Conservation (phyloP, 306 rosid genomes). For the Prunus campanulata region DNA sequence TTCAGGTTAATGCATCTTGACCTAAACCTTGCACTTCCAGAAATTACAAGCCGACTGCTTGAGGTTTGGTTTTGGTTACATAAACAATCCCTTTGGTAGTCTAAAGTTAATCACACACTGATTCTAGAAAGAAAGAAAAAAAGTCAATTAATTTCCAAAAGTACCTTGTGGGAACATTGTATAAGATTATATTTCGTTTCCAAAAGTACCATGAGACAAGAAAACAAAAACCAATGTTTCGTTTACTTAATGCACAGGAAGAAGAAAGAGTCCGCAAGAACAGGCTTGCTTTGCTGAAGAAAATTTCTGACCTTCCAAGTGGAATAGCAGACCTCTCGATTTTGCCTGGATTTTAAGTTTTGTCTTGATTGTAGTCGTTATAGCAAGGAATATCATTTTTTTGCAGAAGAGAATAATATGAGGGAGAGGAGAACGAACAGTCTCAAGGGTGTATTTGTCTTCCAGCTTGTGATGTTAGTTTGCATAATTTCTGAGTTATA, state of each 20-base stretch:
- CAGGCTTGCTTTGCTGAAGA: slow-evolving; percentile 75
- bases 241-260: slow-evolving; percentile 44
- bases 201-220: neutral
- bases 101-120: no score
- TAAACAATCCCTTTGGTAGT: neutral
- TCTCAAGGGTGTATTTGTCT: neutral
- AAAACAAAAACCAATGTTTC: slow-evolving; percentile 5
- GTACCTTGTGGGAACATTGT: no score
- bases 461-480: neutral
- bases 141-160: no score
- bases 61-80: no score
- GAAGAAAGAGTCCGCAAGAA: slow-evolving; percentile 69
- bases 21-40: neutral
- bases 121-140: no score
- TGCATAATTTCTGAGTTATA: neutral
- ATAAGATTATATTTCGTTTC: no score
- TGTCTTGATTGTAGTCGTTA: slow-evolving; percentile 1
- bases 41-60: neutral
- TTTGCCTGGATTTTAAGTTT: slow-evolving; percentile 75
- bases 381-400: neutral
- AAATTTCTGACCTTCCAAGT: slow-evolving; percentile 78
- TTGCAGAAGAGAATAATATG: neutral
- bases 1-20: neutral
- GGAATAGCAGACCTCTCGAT: slow-evolving; percentile 82
- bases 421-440: neutral